Evolutionary conservation across 805 yeast species (phyloP).

Genomic region (Myxozyma geophila): DNA sequence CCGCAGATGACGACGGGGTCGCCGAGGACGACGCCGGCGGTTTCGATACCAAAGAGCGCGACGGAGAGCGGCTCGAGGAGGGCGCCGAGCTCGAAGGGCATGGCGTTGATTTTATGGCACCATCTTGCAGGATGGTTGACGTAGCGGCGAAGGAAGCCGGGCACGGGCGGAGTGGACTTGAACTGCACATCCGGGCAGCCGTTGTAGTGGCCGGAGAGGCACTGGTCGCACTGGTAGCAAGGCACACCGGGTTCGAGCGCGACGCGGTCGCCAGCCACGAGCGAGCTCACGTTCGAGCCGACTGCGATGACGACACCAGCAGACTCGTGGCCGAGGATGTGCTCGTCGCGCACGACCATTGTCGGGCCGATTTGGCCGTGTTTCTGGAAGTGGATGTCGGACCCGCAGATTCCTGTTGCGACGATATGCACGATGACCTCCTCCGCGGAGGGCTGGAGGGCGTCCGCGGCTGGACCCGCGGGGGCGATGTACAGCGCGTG

Average conservation of each 20-base stretch:
- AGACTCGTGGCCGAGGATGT: slow-evolving; percentile 62
- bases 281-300: slow-evolving; percentile 54
- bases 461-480: slow-evolving; percentile 29
- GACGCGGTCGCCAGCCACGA: slow-evolving; percentile 56
- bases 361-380: slow-evolving; percentile 63
- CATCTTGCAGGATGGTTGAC: slow-evolving; percentile 47
- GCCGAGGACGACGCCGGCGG: slow-evolving; percentile 55
- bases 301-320: slow-evolving; percentile 57
- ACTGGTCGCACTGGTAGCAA: slow-evolving; percentile 49
- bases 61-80: slow-evolving; percentile 61
- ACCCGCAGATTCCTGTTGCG: slow-evolving; percentile 76
- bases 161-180: slow-evolving; percentile 48
- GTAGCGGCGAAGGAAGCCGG: slow-evolving; percentile 46
- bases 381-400: slow-evolving; percentile 71
- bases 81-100: slow-evolving; percentile 60
- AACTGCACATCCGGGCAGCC: slow-evolving; percentile 47
- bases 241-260: slow-evolving; percentile 56
- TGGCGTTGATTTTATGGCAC: slow-evolving; percentile 47
- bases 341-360: slow-evolving; percentile 66
- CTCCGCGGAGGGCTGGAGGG: slow-evolving; percentile 45
- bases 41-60: slow-evolving; percentile 57
- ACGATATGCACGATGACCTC: slow-evolving; percentile 61
- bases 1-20: slow-evolving; percentile 57
- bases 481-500: slow-evolving; percentile 32
- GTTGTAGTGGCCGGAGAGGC: slow-evolving; percentile 46